Base-by-base conservation (phyloP, 192 early-diverging fungal species). In the Coemansia sp. region DNA sequence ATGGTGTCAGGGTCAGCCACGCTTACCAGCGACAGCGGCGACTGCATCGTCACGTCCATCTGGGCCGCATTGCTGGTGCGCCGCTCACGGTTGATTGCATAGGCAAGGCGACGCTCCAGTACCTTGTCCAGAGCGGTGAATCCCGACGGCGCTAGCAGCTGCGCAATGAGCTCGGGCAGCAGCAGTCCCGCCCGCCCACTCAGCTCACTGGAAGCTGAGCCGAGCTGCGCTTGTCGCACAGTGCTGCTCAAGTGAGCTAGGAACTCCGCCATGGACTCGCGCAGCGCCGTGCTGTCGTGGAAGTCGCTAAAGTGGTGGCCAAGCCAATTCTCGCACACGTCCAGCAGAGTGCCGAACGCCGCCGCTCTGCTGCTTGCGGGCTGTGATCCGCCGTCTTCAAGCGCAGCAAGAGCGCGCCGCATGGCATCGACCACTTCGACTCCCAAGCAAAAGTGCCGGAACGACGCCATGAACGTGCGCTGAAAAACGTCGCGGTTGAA, bases 261-360 rank as follows among this genome's bases (percentile, higher is more conserved):
- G 57, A 83, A 84, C 63, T 75, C 77, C 3, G 82, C 73, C 72
- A 85, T 71, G 2, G 80, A 66, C 39, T 85, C 80, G 57, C 84
- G 85, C 58, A 88, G 67, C n/a, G 70, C 69, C 14, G 84, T 55
- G 59, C 88, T 84, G 63, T 92, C 88, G 33, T 89, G 57, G 62
- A 92, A 89, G 65, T 92, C 91, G 49, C 78, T 72, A 70, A 86
- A 84, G 68, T 87, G 85, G 33, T 81, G 65, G 21, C 74, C 67
- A 14, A 89, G 69, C 91, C 91, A 92, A 67, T 89, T 87, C 43
- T 87, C 78, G 40, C 89, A 70, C 10, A 88, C 69, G 53, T 88
- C 83, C 7, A 92, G 71, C 39, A 88, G 85, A 28, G 81, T 60
- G 11, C 64, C 38, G 47, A 68, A 68, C 13, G 17, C 59, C 4